Conservation (phyloP, 2,329 filamentous ascomycete species). For the Calonectria pseudoturangicola region DNA sequence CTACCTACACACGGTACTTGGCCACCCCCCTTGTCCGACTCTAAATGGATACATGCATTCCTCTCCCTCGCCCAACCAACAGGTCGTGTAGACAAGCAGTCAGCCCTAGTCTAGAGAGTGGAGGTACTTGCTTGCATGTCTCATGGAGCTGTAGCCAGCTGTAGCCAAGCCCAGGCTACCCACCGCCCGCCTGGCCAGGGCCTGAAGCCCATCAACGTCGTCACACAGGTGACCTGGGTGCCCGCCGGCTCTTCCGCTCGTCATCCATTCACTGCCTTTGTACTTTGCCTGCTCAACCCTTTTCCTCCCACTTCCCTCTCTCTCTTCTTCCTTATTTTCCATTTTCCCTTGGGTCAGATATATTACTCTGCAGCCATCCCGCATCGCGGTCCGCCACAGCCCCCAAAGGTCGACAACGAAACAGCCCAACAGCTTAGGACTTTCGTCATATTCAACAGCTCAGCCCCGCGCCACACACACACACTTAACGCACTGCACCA, state of each 20-base stretch:
- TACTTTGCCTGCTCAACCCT: slow-evolving; percentile 4
- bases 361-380: slow-evolving; percentile 7
- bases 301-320: neutral
- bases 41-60: slow-evolving; percentile 22
- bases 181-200: slow-evolving; percentile 11
- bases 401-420: slow-evolving; percentile 27
- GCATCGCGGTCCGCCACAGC: neutral
- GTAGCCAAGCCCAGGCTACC: slow-evolving; percentile 8
- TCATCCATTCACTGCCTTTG: slow-evolving; percentile 33
- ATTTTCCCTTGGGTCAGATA: neutral
- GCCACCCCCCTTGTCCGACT: slow-evolving; percentile 9
- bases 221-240: slow-evolving; percentile 37
- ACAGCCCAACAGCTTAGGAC: slow-evolving; percentile 17
- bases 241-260: slow-evolving; percentile 42
- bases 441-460: slow-evolving; percentile 10
- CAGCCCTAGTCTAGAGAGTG: slow-evolving; percentile 17
- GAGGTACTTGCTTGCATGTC: slow-evolving; percentile 20
- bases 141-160: slow-evolving; percentile 20
- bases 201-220: slow-evolving; percentile 37
- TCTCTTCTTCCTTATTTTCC: slow-evolving; percentile 2
- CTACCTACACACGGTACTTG: slow-evolving; percentile 23
- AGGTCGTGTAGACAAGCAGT: slow-evolving; percentile 3
- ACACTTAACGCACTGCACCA: slow-evolving; percentile 17
- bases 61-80: slow-evolving; percentile 22
- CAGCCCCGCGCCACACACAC: slow-evolving; percentile 32